Evolutionary conservation across 257 asterid species (phyloP).

Genomic region (Knoxia roxburghii): DNA sequence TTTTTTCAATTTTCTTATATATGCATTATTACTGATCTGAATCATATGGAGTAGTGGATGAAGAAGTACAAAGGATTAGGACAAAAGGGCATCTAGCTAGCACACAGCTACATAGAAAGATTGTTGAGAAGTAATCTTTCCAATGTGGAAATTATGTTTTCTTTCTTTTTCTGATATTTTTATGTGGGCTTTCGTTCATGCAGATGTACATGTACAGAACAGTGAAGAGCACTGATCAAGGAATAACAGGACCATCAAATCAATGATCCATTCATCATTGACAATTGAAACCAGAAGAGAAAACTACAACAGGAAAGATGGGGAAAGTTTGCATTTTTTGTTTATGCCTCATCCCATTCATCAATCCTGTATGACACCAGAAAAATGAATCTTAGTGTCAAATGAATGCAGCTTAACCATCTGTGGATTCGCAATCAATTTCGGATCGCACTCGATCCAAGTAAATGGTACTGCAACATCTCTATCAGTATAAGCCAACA

Average conservation of each 20-base stretch:
- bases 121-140: slow-evolving; percentile 25
- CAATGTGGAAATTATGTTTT: slow-evolving; percentile 17
- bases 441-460: slow-evolving; percentile 98
- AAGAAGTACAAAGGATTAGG: slow-evolving; percentile 30
- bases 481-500: slow-evolving; percentile 74
- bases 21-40: slow-evolving; percentile 4
- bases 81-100: slow-evolving; percentile 49
- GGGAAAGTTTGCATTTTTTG: neutral
- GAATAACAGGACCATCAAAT: slow-evolving; percentile 15
- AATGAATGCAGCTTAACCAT: slow-evolving; percentile 93
- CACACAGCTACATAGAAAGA: no score
- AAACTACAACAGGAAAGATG: neutral
- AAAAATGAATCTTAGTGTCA: slow-evolving; percentile 94
- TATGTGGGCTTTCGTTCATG: slow-evolving; percentile 43
- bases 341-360: slow-evolving; percentile 65
- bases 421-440: slow-evolving; percentile 81
- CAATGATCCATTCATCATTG: slow-evolving; percentile 12
- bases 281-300: neutral
- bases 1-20: neutral
- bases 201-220: slow-evolving; percentile 99
- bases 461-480: slow-evolving; percentile 82
- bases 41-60: slow-evolving; percentile 18
- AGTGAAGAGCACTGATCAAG: slow-evolving; percentile 85
- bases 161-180: neutral
- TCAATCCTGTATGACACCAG: slow-evolving; percentile 86